A percentile compares a stretch with the other conserved stretches of the same genome.
Evolutionary conservation across 306 rosid genomes (phyloP).

Genomic region (Cucurbita pepo): DNA sequence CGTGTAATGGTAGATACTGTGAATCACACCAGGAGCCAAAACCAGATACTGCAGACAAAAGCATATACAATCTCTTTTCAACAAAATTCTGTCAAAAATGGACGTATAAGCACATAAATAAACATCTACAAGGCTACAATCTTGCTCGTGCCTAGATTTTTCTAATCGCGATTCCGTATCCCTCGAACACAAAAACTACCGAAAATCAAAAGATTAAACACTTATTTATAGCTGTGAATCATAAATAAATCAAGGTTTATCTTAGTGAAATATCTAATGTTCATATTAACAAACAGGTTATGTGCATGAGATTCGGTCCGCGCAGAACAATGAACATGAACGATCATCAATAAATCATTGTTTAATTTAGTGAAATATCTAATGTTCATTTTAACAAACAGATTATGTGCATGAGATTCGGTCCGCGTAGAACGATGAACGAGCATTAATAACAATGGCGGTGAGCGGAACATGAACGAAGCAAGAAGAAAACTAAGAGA

Average conservation of each 20-base stretch:
- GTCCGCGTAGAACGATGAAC: background rate
- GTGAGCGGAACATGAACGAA: background rate
- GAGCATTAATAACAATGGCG: background rate
- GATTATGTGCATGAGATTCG: background rate
- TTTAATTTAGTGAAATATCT: background rate
- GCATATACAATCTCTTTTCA: background rate
- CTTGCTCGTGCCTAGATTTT: background rate
- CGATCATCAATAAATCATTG: background rate
- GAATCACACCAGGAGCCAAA: conserved; percentile 15
- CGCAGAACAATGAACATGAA: too few species aligned
- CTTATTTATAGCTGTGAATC: background rate
- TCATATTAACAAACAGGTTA: too few species aligned
- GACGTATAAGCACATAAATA: background rate
- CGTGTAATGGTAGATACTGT: conserved; percentile 7
- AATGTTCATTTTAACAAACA: background rate
- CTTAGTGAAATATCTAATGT: background rate
- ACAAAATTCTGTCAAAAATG: background rate
- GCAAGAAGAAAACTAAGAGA: background rate
- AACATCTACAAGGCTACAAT: background rate
- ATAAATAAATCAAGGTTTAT: background rate
- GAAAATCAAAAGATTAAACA: background rate
- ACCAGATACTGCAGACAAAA: conserved; percentile 4
- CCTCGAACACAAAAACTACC: background rate
- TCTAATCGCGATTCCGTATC: background rate
- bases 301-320: too few species aligned